Base-by-base conservation (phyloP, 768 basidiomycete genomes). In the Lactarius indigo region DNA sequence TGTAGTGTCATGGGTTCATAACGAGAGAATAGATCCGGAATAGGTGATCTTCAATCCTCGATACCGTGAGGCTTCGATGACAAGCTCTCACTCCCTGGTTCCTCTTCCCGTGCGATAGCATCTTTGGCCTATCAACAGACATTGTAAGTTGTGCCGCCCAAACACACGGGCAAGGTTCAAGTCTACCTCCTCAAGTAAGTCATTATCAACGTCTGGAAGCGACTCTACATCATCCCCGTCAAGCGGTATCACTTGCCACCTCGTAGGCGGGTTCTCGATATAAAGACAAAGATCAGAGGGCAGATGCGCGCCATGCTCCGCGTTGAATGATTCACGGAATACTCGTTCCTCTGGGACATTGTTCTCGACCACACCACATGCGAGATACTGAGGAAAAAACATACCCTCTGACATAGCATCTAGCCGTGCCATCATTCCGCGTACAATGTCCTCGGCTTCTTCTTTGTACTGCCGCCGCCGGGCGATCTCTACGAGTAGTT, bases 231-330 rank as follows among this genome's bases (percentile, higher is more conserved):
- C 68, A 44, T 88, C 86, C 6, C 84, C 85, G 30, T 82, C 77
- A 74, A 78, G 80, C 0, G 91, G 87, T 1, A 83, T 73, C 15
- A 92, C 81, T 66, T 88, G 84, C 87, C 88, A 92, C 61, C 80
- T 81, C 42, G 90, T 91, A 12, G 92, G 92, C 12, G 83, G 75
- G 73, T 92, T 90, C 69, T 84, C 85, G 61, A 93, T 86, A 66
- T 84, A 90, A 18, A 92, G 77, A 73, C 92, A 94, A 44, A 94
- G 81, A 70, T 94, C 92, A 69, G 87, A 83, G 0, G 92, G 92
- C 2, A 94, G 81, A 74, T 89, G 84, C 15, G 81, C 81, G 0
- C 91, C 92, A 59, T 93, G 86, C 56, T 88, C 87, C 3, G 80
- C 79, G 68, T 91, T 91, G 75, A 94, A 94, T 39, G 81, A 82